phyloP scores from a whole-genome alignment of 495 filamentous ascomycete genomes.

The Terfezia boudieri region DNA sequence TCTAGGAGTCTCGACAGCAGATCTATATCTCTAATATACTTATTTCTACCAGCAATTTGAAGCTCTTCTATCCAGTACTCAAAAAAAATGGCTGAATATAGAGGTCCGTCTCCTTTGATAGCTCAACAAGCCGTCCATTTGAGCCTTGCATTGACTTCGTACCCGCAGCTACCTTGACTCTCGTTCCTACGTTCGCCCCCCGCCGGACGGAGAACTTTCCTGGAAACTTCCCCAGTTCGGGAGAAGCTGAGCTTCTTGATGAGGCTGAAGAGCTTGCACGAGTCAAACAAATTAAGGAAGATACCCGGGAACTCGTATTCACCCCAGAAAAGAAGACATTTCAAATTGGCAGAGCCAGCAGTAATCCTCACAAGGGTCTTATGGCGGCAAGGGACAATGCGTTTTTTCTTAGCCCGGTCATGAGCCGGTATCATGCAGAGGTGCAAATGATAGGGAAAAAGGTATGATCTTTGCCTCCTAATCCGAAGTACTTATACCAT shows the following conservation, averaged over 20 bases:
- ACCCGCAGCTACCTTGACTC: background rate
- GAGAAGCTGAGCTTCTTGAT: background rate
- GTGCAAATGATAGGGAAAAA: slow-evolving; percentile 6
- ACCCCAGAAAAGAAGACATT: slow-evolving; percentile 12
- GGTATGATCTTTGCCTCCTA: background rate
- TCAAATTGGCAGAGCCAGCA: slow-evolving; percentile 16
- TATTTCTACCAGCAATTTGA: too few relatives aligned
- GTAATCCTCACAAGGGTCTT: slow-evolving; percentile 15
- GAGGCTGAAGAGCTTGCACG: background rate
- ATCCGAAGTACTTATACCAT: too few relatives aligned
- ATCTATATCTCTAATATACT: too few relatives aligned
- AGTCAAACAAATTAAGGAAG: background rate
- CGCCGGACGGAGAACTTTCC: background rate
- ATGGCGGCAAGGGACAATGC: slow-evolving; percentile 17
- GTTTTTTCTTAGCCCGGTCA: slow-evolving; percentile 18
- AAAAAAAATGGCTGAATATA: background rate
- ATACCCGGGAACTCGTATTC: slow-evolving; percentile 2
- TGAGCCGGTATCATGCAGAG: slow-evolving; percentile 18
- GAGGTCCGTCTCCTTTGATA: background rate
- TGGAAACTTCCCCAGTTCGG: background rate
- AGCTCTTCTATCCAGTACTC: background rate
- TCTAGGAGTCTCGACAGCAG: too few relatives aligned
- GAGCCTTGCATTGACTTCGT: too few relatives aligned
- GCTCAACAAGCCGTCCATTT: too few relatives aligned
- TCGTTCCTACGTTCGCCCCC: background rate